Base-by-base conservation (phyloP, 208 protist genomes). In the Borovskyia barvae region DNA sequence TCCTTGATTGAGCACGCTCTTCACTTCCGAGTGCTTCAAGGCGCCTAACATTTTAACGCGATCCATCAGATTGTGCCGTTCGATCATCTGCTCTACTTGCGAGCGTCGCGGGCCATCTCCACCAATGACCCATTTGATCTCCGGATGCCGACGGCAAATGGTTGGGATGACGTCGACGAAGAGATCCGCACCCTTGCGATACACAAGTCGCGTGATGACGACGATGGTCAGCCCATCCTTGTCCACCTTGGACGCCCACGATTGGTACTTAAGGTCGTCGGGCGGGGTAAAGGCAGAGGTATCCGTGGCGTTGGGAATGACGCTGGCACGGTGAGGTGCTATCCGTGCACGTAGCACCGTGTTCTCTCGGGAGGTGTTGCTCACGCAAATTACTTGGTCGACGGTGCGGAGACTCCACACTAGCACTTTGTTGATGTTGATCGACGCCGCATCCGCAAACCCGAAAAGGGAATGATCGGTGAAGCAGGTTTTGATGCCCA, bases 391-490 rank as follows among this genome's bases (percentile, higher is more conserved):
- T 6, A 98, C 94, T 67, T 99, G 97, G 53, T 96, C 92, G 3
- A 98, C 85, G 47, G 92, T 92, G 30, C 87, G 91, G 25, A 99
- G 63, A 33, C 85, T 95, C 83, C 95, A 99, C 59, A 98, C 93
- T 9, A 98, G 82, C 12, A 98, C 74, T 55, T 99, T 99, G 79
- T 99, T 99, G 63, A 98, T 97, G 61, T 97, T 85, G 54, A 99
- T 97, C 24, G 84, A 97, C 40, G 80, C 72, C 36, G 85, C 81
- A 68, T 99, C 97, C 12, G 85, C 93, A 77, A 99, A 99, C 14
- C 98, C 97, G 73, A 99, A 98, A n/a, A 99, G 81, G 3, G 97
- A 99, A 83, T 99, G 98, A 66, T 99, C 97, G 4, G 98, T 99
- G 78, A 99, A 99, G 61, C 93, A 93, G 7, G 90, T 91, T 49